These are phyloP conservation scores for Ochromonas danica DNA, from an alignment of 108 stramenopile species.

Conservation along the genomic window DNA sequence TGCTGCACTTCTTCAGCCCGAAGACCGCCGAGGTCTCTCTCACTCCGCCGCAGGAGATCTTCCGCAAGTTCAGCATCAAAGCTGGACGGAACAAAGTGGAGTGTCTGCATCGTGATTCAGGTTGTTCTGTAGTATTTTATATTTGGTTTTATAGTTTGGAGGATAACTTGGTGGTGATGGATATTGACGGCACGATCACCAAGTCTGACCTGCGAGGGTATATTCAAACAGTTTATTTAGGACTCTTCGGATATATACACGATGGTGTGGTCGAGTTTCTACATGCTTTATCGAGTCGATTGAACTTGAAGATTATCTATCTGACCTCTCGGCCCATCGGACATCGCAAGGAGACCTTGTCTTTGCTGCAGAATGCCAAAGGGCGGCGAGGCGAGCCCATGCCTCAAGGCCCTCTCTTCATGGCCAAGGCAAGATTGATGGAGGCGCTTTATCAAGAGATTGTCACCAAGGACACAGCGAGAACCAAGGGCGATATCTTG, in stretches of 20 bases:
- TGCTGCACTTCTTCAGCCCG: background rate
- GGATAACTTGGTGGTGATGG: background rate
- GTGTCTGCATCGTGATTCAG: background rate
- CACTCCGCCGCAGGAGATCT: background rate
- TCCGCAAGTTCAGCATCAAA: background rate
- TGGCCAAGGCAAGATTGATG: background rate
- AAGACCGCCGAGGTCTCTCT: background rate
- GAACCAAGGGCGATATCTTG: conserved; percentile 1
- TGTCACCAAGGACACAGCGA: background rate
- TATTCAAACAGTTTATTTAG: conserved; percentile 33
- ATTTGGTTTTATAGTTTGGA: background rate
- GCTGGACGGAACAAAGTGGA: background rate
- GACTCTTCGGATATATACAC: conserved; percentile 19
- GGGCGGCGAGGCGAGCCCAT: background rate
- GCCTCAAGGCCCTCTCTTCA: conserved; percentile 25
- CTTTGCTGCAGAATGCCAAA: background rate
- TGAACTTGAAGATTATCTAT: background rate
- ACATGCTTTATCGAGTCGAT: background rate
- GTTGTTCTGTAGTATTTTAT: background rate
- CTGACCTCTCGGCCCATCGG: conserved; percentile 4
- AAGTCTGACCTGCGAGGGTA: conserved; percentile 30
- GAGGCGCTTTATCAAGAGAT: conserved; percentile 26
- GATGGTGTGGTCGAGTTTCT: conserved; percentile 2
- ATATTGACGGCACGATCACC: conserved; percentile 33
- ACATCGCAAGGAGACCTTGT: background rate